Percentiles rank a stretch among this genome's conserved stretches.
Conservation (phyloP, 2,329 filamentous ascomycete genomes). For the Ceratocystis variospora region DNA sequence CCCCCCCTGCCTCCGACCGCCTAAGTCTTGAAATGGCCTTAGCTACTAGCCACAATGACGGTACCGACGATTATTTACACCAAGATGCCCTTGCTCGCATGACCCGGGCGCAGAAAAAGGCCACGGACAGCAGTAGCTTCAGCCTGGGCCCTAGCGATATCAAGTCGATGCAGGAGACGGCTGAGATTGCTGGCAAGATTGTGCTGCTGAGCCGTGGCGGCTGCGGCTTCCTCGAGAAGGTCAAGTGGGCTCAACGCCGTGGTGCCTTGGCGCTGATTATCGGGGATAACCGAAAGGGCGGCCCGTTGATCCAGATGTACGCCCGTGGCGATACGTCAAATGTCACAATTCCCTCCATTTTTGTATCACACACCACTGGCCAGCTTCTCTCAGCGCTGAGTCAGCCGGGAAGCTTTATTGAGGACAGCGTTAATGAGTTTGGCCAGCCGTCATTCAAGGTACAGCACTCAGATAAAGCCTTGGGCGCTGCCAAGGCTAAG, state of each 20-base stretch:
- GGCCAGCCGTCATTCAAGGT: conserved; percentile 42
- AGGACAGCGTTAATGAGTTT: conserved; percentile 46
- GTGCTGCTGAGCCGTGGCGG: conserved; percentile 84
- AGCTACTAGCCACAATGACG: conserved; percentile 40
- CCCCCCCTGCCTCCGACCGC: background rate
- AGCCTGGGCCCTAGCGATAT: conserved; percentile 62
- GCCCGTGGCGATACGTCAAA: conserved; percentile 94
- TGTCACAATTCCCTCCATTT: conserved; percentile 82
- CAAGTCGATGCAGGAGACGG: conserved; percentile 76
- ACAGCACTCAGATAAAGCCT: conserved; percentile 33
- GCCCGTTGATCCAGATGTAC: conserved; percentile 91
- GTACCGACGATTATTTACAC: conserved; percentile 74
- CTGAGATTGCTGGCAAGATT: conserved; percentile 86
- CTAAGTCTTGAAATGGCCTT: background rate
- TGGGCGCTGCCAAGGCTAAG: conserved; percentile 22
- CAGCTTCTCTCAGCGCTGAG: conserved; percentile 82
- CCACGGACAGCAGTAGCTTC: conserved; percentile 28
- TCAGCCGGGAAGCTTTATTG: conserved; percentile 51
- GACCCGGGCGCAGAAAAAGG: conserved; percentile 26
- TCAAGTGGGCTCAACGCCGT: conserved; percentile 87
- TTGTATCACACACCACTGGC: conserved; percentile 88
- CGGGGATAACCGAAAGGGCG: conserved; percentile 80
- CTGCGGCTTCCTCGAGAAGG: conserved; percentile 92
- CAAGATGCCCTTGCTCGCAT: conserved; percentile 30
- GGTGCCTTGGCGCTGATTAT: conserved; percentile 85